Percentiles rank a stretch among this genome's conserved stretches.
phyloP scores from a whole-genome alignment of 2,329 filamentous ascomycete species.

The Penicillium sp. region DNA sequence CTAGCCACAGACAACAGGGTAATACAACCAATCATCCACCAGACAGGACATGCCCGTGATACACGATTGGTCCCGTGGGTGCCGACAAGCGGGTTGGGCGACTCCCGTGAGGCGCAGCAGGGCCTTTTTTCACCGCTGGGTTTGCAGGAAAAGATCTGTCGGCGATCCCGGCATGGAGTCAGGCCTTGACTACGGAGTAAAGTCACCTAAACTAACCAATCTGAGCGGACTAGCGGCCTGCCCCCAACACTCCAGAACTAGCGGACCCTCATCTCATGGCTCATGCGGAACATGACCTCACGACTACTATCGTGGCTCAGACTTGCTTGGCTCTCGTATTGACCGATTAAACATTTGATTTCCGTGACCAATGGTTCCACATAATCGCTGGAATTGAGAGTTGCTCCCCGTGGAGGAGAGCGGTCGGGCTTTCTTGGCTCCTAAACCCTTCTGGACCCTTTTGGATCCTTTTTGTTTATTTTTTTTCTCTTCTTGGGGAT shows the following conservation, averaged over 20 bases:
- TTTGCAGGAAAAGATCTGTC: constrained; percentile 20
- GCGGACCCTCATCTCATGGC: not conserved
- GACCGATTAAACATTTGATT: not conserved
- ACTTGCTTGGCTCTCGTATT: constrained; percentile 8
- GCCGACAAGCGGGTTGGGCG: not conserved
- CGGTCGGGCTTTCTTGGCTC: not conserved
- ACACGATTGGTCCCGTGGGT: constrained; percentile 2
- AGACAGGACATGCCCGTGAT: not conserved
- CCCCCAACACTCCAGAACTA: not conserved
- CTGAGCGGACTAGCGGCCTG: not conserved
- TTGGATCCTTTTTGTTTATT: too few species aligned
- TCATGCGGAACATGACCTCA: constrained; percentile 15
- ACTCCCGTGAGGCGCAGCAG: constrained; percentile 20
- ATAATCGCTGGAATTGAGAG: not conserved
- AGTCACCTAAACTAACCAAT: not conserved
- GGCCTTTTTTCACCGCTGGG: constrained; percentile 27
- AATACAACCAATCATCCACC: constrained; percentile 10
- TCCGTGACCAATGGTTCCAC: constrained; percentile 10
- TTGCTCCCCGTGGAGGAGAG: constrained; percentile 3
- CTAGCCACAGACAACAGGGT: constrained; percentile 23
- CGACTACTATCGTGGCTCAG: not conserved
- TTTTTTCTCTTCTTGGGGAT: not conserved
- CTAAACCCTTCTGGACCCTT: not conserved
- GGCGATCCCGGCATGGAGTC: constrained; percentile 27
- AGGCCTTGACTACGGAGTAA: not conserved